Base-by-base conservation (phyloP, 208 protist species). In the Crithidia expoeki region DNA sequence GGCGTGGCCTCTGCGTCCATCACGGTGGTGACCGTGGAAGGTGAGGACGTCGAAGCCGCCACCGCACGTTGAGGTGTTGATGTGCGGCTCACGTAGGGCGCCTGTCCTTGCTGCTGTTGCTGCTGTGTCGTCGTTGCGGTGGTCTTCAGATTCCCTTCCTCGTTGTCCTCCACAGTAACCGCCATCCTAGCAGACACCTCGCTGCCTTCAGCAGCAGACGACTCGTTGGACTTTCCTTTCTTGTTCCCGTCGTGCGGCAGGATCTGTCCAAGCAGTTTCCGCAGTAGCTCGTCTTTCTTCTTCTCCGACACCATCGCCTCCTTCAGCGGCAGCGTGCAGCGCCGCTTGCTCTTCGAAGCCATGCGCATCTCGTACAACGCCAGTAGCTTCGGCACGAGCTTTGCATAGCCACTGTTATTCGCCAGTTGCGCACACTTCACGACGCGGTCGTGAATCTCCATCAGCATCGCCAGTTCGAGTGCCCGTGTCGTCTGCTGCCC, bases 371-470 rank as follows among this genome's bases (percentile, higher is more conserved):
- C 81, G 38, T 88, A 85, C 49, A 94, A 67, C n/a, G 74, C 23
- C 57, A 94, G 53, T 50, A 96, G 74, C 74, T 89, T 85, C 16
- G 85, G 85, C 40, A 93, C 81, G 42, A 96, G 82, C 59, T 88
- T 80, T 51, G 28, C 67, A 42, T 93, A 77, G 25, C 87, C 85
- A 28, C 67, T 70, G 12, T 36, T 67, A 68, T 94, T 93, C 19
- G 91, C 91, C 58, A 79, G 47, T 56, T 83, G 69, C 25, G 87
- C 89, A 60, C 87, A 93, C 50, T 64, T 59, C 65, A 90, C 81
- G 30, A 96, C 69, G 47, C 88, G 89, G 71, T 96, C 91, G 47
- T 88, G 82, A 32, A 94, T 78, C 71, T 96, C 86, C 74, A 96
- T 77, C 67, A 80, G 69, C 61, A 80, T 90, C 11, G 91, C 91